Evolutionary conservation across 2,329 filamentous ascomycete genomes (phyloP), one percentile per base, ranked within the genome.

Genomic region (Ophiostoma triangulosporum): DNA sequence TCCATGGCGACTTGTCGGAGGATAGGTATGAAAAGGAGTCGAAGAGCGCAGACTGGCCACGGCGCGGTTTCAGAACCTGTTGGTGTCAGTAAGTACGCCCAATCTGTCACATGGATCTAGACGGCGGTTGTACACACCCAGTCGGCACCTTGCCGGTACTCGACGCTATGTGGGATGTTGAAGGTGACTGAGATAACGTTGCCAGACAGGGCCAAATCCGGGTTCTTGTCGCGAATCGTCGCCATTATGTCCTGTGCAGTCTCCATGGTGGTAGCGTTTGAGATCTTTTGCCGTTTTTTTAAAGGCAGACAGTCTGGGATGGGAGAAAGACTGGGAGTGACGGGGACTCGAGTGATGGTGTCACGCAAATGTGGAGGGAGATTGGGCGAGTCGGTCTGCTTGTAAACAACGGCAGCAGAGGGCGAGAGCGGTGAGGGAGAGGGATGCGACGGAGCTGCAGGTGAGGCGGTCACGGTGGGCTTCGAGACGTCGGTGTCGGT

Each of bases 21-120:
- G 89, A 87, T 45, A 97, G 80, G 68, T 94, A 84, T 54, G 84
- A 80, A 63, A 97, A 89, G 9, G 89, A 90, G 66, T 96, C 89
- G 69, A 94, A 94, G 32, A 97, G 77, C 15, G 91, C 89, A 12
- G 91, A 96, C 55, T 90, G 91, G 53, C 91, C 91, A 57, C 85
- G 84, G 26, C 90, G 86, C 57, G 81, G 74, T 61, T 80, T 81
- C 53, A 96, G 71, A 64, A 86, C 80, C 87, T 91, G 58, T 24
- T 2, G 55, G 58, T 58, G 60, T 62, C 54, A 63, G 59, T 15
- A 12, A 45, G 66, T 77, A 63, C 65, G 83, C 79, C 80, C 80
- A 83, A 60, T 82, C 76, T 54, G 73, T 70, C 14, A 73, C 20
- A 43, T 43, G 11, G 17, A 26, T n/a, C n/a, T n/a, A n/a, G n/a